Base-by-base conservation (phyloP, 805 yeast genomes). In the Vanderwaltozyma tropicalis region DNA sequence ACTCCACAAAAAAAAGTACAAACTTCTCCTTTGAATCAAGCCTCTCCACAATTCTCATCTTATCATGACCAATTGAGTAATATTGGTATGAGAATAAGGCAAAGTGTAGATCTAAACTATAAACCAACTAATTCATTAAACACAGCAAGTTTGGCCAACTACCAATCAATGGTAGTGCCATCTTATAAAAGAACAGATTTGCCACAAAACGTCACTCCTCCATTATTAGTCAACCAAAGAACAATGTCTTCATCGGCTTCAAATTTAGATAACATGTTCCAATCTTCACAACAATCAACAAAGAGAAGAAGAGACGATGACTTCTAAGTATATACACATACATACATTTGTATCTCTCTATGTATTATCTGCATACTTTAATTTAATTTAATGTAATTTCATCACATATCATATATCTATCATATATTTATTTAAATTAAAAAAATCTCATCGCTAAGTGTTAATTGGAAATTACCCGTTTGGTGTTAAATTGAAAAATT, bases 31-130 rank as follows among this genome's bases (percentile, higher is more conserved):
- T 20, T 41, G 34, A 6, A 49, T 24, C 24, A 46, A 42, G 35
- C 48, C 41, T 6, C 49, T 26, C 28, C 57, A 52, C 44, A 43
- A 40, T 37, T 37, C 14, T 37, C 39, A 10, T 28, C 56, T 12
- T 65, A 57, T 41, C 63, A 59, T 43, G 47, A 49, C 34, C 54
- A 63, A 19, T 64, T 80, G 18, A 68, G 76, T 29, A 69, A 78
- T 0, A 51, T 80, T 5, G 87, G 86, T 0, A 80, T 78, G 85
- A 67, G 85, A 44, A 74, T 81, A 41, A 69, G 89, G 50, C 77
- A 78, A 47, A 67, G 80, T 2, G 74, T 80, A 3, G 66, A 72
- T 25, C 76, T 31, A 28, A 37, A 31, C 31, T 34, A 34, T 20
- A n/a, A 19, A 5, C n/a, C 21, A 5, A n/a, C 18, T 11, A 28